Evolutionary conservation across 2,329 filamentous ascomycete species (phyloP), one percentile per base, ranked within the genome.

Genomic region (Arthrobotrys iridis): DNA sequence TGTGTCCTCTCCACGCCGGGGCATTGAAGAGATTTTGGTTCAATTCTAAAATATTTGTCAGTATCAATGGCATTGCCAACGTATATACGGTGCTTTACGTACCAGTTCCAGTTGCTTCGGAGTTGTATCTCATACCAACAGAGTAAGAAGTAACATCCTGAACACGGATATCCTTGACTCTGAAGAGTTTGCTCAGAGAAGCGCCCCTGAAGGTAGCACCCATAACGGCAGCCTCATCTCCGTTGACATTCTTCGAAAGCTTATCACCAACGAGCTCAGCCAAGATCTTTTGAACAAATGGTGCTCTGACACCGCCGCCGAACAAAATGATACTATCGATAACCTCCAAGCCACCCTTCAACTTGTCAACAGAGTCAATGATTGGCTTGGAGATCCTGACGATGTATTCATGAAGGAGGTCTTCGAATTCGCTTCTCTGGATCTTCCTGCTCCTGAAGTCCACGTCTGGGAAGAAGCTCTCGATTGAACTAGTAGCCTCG

Each of bases 191-290:
- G 83, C 93, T 97, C 71, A 99, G 86, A 79, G 92, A 89, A 60
- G 95, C 95, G 58, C 92, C 95, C 81, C 93, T 92, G 86, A 99
- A 98, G 26, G 91, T 93, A 65, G 95, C 94, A 79, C 95, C 95
- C 82, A 98, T 96, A 7, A 96, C 95, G 58, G 95, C 95, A 22
- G 95, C 91, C 83, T 99, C 95, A 80, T 99, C 95, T 8, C 94
- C 91, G 84, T 99, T 99, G 81, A 99, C 95, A 79, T 96, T 99
- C 80, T 90, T 91, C 77, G 93, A 90, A 73, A 99, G 86, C 85
- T 96, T 97, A 15, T 86, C 87, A 37, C 92, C 91, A 58, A 89
- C 87, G 45, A 91, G 83, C 76, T 88, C 88, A 83, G 97, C 93
- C 13, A 99, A 88, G 79, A 91, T 87, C 83, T 90, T 94, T 82